phyloP scores from a whole-genome alignment of 306 rosid species.

The Hippophae rhamnoides region DNA sequence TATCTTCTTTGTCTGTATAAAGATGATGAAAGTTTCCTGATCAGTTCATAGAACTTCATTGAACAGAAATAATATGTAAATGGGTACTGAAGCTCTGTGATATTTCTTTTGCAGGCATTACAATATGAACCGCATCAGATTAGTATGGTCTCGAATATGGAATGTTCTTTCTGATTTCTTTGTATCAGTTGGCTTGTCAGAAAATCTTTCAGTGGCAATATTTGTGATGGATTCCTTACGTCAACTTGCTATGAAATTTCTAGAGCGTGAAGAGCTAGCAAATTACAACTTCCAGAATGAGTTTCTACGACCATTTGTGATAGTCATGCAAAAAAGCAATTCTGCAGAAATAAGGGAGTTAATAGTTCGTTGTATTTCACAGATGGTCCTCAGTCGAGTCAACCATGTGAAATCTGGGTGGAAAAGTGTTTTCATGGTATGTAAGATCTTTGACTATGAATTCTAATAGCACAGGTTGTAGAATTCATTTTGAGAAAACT shows the following conservation, averaged over 20 bases:
- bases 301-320: conserved; percentile 92
- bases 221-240: conserved; percentile 98
- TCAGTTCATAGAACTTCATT: conserved; percentile 8
- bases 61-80: conserved; percentile 3
- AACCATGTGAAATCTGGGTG: conserved; percentile 96
- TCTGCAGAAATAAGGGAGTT: conserved; percentile 89
- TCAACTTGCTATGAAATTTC: conserved; percentile 96
- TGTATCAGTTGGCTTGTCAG: conserved; percentile 94
- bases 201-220: conserved; percentile 93
- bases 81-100: conserved; percentile 14
- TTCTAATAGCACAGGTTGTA: not conserved
- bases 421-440: conserved; percentile 98
- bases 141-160: conserved; percentile 99
- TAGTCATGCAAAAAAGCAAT: conserved; percentile 89
- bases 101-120: conserved; percentile 81
- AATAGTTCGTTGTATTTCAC: conserved; percentile 93
- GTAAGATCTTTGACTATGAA: conserved; percentile 14
- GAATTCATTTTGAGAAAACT: not conserved
- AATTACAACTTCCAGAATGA: conserved; percentile 98
- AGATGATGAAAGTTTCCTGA: conserved; percentile 9
- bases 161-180: conserved; percentile 94
- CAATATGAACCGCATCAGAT: conserved; percentile 96
- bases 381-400: conserved; percentile 99
- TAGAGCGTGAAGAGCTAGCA: conserved; percentile 97
- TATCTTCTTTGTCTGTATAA: not conserved